Percentiles rank a stretch among this genome's conserved stretches.
These are phyloP conservation scores for Diplodia intermedia DNA, from an alignment of 2,329 filamentous ascomycete species.

Conservation along the genomic window DNA sequence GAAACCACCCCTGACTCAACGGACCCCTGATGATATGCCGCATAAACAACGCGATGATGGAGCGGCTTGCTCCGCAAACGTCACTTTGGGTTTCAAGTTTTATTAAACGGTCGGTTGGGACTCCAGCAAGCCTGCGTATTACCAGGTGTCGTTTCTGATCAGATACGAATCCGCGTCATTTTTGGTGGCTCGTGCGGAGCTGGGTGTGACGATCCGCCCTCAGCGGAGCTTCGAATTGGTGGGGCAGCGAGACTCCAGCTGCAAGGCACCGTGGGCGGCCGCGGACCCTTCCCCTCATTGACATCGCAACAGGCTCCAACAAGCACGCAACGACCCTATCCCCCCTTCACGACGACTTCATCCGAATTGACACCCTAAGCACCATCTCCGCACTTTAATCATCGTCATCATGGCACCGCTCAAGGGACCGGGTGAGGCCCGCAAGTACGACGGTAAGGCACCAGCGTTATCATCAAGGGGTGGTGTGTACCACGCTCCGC, in stretches of 20 bases:
- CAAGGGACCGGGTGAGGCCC: slow-evolving; percentile 69
- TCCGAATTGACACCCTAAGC: background rate
- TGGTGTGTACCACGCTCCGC: background rate
- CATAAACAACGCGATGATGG: slow-evolving; percentile 10
- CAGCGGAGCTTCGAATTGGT: slow-evolving; percentile 16
- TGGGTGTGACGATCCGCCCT: slow-evolving; percentile 19
- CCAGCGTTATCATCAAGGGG: background rate
- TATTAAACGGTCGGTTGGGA: slow-evolving; percentile 10
- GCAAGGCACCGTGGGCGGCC: slow-evolving; percentile 20
- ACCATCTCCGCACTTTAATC: background rate
- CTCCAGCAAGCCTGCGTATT: background rate
- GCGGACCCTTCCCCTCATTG: slow-evolving; percentile 26
- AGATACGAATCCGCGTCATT: slow-evolving; percentile 24
- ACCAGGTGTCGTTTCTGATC: slow-evolving; percentile 7
- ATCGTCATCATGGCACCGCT: slow-evolving; percentile 41
- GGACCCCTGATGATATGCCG: background rate
- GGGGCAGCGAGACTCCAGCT: slow-evolving; percentile 6
- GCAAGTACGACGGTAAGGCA: slow-evolving; percentile 62
- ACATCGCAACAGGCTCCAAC: slow-evolving; percentile 26
- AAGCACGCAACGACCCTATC: slow-evolving; percentile 2
- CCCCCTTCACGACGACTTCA: slow-evolving; percentile 1
- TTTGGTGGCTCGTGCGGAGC: slow-evolving; percentile 23
- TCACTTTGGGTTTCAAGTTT: slow-evolving; percentile 23
- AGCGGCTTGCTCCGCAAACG: slow-evolving; percentile 12
- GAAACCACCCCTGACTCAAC: background rate